Conservation (phyloP, 2,329 filamentous ascomycete genomes). For the Verticillium albo-atrum region DNA sequence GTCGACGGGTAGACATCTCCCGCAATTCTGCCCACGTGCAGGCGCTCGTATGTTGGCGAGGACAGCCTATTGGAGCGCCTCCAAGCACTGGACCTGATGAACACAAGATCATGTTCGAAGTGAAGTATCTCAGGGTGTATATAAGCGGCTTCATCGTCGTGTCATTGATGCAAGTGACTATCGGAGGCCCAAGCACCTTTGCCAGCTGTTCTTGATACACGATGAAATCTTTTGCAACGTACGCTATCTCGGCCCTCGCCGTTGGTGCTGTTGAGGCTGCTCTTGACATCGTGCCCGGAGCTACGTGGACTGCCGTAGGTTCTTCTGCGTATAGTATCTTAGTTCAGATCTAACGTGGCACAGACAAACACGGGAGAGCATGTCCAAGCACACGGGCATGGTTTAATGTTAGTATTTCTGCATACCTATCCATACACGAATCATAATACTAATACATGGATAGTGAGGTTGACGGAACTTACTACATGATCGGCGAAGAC, state of each 20-base stretch:
- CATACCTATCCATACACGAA: not conserved
- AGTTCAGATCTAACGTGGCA: not conserved
- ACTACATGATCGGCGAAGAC: conserved; percentile 68
- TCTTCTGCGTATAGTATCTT: too few species aligned
- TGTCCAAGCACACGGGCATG: conserved; percentile 63
- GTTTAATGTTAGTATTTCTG: conserved; percentile 28
- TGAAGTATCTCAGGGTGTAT: not conserved
- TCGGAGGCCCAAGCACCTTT: not conserved
- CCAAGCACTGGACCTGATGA: not conserved
- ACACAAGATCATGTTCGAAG: not conserved
- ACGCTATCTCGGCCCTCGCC: not conserved
- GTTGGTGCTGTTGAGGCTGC: conserved; percentile 7
- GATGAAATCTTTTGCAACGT: not conserved
- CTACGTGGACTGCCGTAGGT: conserved; percentile 40
- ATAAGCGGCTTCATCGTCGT: not conserved
- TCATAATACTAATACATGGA: not conserved
- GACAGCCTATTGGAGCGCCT: not conserved
- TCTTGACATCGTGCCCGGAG: conserved; percentile 36
- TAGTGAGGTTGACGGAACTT: conserved; percentile 45
- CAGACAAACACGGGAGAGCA: conserved; percentile 45
- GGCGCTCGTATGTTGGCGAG: not conserved
- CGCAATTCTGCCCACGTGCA: not conserved
- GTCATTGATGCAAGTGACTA: not conserved
- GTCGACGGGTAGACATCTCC: not conserved
- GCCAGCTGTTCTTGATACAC: not conserved